phyloP scores from a whole-genome alignment of 495 filamentous ascomycete species.

The Aspergillus homomorphus region DNA sequence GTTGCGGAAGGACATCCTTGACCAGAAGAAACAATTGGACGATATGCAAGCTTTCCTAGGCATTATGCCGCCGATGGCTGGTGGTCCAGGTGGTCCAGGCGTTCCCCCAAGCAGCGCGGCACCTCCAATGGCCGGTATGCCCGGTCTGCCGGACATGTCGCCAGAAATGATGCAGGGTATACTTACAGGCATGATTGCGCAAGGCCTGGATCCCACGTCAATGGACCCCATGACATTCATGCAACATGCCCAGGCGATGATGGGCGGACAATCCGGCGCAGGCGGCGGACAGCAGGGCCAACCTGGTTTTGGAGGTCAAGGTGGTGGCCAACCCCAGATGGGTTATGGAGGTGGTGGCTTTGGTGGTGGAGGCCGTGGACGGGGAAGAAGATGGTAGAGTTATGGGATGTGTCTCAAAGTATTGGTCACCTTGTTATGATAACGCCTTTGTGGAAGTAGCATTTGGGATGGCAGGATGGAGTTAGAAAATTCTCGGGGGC shows the following conservation, averaged over 20 bases:
- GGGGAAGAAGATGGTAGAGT: conserved; percentile 43
- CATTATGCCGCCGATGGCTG: conserved; percentile 71
- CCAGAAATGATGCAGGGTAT: conserved; percentile 76
- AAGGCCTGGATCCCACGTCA: conserved; percentile 75
- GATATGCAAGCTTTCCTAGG: conserved; percentile 81
- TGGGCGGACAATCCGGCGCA: conserved; percentile 44
- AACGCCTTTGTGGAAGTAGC: conserved; percentile 12
- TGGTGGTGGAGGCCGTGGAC: conserved; percentile 48
- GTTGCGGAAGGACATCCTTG: conserved; percentile 66
- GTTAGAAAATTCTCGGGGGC: neutral
- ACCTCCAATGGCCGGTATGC: conserved; percentile 60
- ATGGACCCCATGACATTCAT: conserved; percentile 66
- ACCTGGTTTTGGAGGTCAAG: conserved; percentile 42
- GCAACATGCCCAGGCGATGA: conserved; percentile 52
- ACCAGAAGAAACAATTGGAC: conserved; percentile 81
- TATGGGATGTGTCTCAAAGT: conserved; percentile 1
- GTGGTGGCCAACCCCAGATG: conserved; percentile 45
- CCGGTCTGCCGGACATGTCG: conserved; percentile 69
- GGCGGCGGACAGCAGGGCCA: conserved; percentile 40
- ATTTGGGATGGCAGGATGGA: conserved; percentile 7
- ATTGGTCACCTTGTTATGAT: conserved; percentile 15
- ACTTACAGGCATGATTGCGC: conserved; percentile 77
- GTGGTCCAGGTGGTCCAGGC: conserved; percentile 47
- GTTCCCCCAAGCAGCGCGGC: conserved; percentile 35
- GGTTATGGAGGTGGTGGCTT: conserved; percentile 50